phyloP scores from a whole-genome alignment of 129 eudicot genomes.

The Apium graveolens region DNA sequence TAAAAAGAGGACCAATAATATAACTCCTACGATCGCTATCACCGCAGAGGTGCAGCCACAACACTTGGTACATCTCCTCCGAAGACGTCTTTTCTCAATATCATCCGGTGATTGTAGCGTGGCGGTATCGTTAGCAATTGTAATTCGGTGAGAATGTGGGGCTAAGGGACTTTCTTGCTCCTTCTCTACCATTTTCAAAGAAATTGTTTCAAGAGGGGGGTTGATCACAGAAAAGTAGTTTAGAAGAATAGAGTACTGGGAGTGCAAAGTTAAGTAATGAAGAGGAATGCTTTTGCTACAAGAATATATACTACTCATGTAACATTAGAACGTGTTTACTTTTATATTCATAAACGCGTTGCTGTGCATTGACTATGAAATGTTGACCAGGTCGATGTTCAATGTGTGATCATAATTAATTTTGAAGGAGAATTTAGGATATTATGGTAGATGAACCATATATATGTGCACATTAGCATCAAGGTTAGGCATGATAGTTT shows the following conservation, averaged over 20 bases:
- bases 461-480: too few species aligned
- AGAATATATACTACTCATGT: too few species aligned
- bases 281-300: background rate
- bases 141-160: background rate
- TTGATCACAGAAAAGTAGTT: background rate
- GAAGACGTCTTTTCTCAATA: background rate
- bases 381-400: too few species aligned
- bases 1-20: background rate
- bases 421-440: too few species aligned
- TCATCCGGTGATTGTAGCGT: background rate
- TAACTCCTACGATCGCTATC: background rate
- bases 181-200: background rate
- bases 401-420: too few species aligned
- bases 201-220: background rate
- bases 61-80: conserved; percentile 7
- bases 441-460: too few species aligned
- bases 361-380: too few species aligned
- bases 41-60: conserved; percentile 12
- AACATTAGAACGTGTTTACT: background rate
- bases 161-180: background rate
- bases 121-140: background rate
- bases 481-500: too few species aligned
- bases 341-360: too few species aligned
- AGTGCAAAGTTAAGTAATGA: background rate
- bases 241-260: background rate